These are phyloP conservation scores for Steccherinum ochraceum DNA, from an alignment of 768 basidiomycete species.

Conservation along the genomic window DNA sequence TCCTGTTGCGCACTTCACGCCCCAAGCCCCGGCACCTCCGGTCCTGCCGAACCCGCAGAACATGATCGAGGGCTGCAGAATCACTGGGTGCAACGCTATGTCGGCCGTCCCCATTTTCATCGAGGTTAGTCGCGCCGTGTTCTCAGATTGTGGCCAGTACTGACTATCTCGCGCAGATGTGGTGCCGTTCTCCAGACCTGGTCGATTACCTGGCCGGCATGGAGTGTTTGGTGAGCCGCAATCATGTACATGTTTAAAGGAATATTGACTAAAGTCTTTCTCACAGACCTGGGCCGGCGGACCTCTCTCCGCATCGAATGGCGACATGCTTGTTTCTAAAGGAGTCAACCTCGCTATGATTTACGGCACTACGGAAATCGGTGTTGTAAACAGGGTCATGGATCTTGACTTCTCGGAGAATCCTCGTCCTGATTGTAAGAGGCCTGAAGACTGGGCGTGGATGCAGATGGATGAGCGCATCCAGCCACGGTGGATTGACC, in stretches of 20 bases:
- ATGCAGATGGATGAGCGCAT: not conserved
- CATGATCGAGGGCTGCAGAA: constrained; percentile 5
- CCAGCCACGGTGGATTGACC: constrained; percentile 3
- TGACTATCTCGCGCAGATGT: constrained; percentile 3
- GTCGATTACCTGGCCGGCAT: constrained; percentile 3
- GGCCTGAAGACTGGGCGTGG: constrained; percentile 7
- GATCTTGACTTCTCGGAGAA: not conserved
- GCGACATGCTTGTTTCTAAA: constrained; percentile 4
- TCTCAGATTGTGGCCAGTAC: not conserved
- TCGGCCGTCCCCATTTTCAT: constrained; percentile 8
- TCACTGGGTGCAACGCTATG: constrained; percentile 3
- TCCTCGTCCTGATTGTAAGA: constrained; percentile 1
- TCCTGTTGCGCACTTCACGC: constrained; percentile 8
- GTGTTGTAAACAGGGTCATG: not conserved
- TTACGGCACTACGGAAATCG: constrained; percentile 12
- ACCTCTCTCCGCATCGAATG: constrained; percentile 5
- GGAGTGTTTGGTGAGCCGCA: constrained; percentile 1
- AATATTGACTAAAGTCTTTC: not conserved
- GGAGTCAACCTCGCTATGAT: constrained; percentile 7
- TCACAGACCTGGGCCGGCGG: constrained; percentile 10
- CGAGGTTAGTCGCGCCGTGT: constrained; percentile 3
- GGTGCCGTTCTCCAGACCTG: no score
- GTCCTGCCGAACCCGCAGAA: constrained; percentile 14
- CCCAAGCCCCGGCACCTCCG: constrained; percentile 8
- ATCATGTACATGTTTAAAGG: not conserved